phyloP scores from a whole-genome alignment of 495 filamentous ascomycete species.

The Talaromyces liani region DNA sequence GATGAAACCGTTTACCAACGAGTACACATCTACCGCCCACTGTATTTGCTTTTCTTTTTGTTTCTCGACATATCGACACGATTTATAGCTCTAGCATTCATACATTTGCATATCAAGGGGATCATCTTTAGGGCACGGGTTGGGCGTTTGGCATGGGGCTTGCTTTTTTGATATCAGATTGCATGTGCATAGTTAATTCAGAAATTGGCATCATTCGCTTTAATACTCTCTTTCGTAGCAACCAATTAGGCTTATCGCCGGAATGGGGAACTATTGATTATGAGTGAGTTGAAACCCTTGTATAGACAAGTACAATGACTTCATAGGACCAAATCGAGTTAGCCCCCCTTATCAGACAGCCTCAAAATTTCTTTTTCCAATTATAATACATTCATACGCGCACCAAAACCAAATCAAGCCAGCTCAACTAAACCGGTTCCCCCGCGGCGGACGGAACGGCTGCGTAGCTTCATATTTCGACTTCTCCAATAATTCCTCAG shows the following conservation, averaged over 20 bases:
- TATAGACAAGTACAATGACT: background rate
- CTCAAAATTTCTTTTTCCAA: background rate
- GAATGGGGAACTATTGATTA: background rate
- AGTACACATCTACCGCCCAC: background rate
- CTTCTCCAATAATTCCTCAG: constrained; percentile 63
- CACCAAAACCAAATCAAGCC: background rate
- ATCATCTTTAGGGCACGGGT: background rate
- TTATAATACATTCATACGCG: background rate
- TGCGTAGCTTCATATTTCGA: constrained; percentile 80
- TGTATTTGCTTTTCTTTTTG: background rate
- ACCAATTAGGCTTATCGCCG: background rate
- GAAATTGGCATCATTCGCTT: background rate
- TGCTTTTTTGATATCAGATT: background rate
- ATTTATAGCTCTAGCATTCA: background rate
- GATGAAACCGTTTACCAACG: background rate
- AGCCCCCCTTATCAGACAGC: background rate
- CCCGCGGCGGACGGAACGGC: constrained; percentile 67
- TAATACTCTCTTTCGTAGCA: background rate
- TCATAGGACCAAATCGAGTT: background rate
- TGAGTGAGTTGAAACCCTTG: background rate
- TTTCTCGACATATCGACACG: background rate
- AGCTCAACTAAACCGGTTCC: constrained; percentile 70
- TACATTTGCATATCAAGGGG: background rate
- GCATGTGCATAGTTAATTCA: background rate
- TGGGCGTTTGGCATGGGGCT: background rate